Conservation (phyloP, 2,329 filamentous ascomycete genomes). For the Fusarium solani-melongenae region DNA sequence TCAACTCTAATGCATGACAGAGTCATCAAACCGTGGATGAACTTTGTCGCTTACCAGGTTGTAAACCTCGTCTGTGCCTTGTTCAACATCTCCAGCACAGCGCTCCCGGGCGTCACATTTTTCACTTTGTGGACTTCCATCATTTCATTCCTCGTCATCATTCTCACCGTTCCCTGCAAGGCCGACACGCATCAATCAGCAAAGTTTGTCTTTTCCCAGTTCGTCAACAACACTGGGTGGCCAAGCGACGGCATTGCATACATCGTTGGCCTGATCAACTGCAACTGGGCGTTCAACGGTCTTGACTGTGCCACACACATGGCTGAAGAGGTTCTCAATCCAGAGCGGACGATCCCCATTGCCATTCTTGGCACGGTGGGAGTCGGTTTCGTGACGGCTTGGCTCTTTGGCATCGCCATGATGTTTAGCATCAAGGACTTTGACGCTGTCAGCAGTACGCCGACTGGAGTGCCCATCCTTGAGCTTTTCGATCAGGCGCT, state of each 20-base stretch:
- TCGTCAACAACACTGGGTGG: not conserved
- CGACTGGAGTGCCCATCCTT: not conserved
- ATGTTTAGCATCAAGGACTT: slow-evolving; percentile 22
- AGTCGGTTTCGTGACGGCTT: slow-evolving; percentile 18
- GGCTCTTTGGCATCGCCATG: slow-evolving; percentile 14
- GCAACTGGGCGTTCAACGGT: slow-evolving; percentile 14
- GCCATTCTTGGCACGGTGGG: slow-evolving; percentile 15
- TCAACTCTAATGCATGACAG: not conserved
- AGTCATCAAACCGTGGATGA: not conserved
- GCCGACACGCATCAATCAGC: not conserved
- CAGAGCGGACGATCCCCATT: not conserved
- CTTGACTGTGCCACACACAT: slow-evolving; percentile 16
- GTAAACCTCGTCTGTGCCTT: not conserved
- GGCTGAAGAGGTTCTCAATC: slow-evolving; percentile 13
- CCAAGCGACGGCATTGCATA: not conserved
- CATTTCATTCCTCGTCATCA: not conserved
- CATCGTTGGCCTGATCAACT: slow-evolving; percentile 18
- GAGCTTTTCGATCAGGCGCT: not conserved
- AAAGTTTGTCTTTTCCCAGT: not conserved
- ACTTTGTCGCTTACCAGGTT: not conserved
- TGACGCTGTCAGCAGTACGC: not conserved
- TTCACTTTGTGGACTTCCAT: not conserved
- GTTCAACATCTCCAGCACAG: not conserved
- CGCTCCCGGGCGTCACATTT: not conserved
- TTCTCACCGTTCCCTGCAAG: not conserved